These are phyloP conservation scores for Candida sp. DNA, from an alignment of 1,139 yeast genomes.

Conservation along the genomic window DNA sequence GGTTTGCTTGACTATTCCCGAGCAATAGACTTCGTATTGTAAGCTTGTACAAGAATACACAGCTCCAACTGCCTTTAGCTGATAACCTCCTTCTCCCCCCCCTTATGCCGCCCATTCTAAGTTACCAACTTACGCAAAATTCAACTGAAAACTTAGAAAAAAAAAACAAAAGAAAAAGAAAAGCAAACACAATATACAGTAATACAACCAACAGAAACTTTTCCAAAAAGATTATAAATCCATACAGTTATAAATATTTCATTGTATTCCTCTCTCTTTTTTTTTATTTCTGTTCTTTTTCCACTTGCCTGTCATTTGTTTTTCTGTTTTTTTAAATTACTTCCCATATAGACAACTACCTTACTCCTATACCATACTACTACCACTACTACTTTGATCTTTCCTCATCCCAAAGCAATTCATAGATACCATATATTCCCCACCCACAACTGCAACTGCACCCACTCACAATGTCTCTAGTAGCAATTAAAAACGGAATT, in stretches of 20 bases:
- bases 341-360: too few species aligned
- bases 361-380: not conserved
- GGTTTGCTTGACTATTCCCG: too few species aligned
- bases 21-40: too few species aligned
- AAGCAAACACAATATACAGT: not conserved
- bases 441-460: not conserved
- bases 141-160: not conserved
- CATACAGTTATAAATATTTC: constrained; percentile 1
- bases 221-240: not conserved
- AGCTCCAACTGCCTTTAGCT: too few species aligned
- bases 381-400: not conserved
- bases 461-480: constrained; percentile 35
- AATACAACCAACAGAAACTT: not conserved
- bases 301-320: not conserved
- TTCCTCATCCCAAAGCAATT: not conserved
- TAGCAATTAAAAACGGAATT: constrained; percentile 43
- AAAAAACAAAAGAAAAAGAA: not conserved
- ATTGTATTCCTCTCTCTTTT: not conserved
- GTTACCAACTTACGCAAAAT: not conserved
- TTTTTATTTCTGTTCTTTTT: not conserved
- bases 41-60: too few species aligned
- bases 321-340: not conserved
- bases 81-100: too few species aligned
- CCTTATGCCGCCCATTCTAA: too few species aligned
- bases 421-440: not conserved